Evolutionary conservation across 2,329 filamentous ascomycete species (phyloP), one percentile per base, ranked within the genome.

Genomic region (Teratosphaeria epicoccoides): DNA sequence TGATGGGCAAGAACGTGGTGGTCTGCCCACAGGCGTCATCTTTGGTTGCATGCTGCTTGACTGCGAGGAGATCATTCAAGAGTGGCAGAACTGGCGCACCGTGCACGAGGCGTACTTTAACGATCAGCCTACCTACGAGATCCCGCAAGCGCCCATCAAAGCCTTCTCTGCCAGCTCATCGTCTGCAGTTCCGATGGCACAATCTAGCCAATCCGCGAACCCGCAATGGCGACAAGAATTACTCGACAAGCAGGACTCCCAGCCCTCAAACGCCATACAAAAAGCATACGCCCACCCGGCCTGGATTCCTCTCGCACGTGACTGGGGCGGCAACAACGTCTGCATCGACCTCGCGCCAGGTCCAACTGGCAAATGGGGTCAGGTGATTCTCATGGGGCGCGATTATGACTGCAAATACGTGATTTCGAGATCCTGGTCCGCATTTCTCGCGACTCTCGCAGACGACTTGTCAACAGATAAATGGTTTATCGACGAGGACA

Each of bases 341-440:
- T 91, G 90, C 17, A 81, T 96, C 46, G 93, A 98, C 69, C 76
- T 98, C 53, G 88, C 90, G 6, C 93, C 93, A 22, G 93, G 93
- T 2, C 88, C 91, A 9, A 80, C 81, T 46, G 93, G 93, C 37
- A 86, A 84, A 67, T 98, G 93, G 91, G 93, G 93, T 50, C 93
- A 98, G 68, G 82, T 98, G 59, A 95, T 98, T 63, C 79, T 98
- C 55, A 96, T 95, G 68, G 93, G 93, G 48, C 88, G 93, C 55
- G 93, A 98, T 72, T 98, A 95, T 71, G 93, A 98, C 67, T 95
- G 88, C 71, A 98, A 98, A 73, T 98, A 95, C 66, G 93, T 98
- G 6, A 80, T 98, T 52, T 87, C 93, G 25, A 83, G 87, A 55
- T 97, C 91, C 1, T 98, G 93, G 93, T 81, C 83, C 14, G 80